Base-by-base conservation (phyloP, 1,284 basidiomycete genomes). In the Ganoderma boninense region DNA sequence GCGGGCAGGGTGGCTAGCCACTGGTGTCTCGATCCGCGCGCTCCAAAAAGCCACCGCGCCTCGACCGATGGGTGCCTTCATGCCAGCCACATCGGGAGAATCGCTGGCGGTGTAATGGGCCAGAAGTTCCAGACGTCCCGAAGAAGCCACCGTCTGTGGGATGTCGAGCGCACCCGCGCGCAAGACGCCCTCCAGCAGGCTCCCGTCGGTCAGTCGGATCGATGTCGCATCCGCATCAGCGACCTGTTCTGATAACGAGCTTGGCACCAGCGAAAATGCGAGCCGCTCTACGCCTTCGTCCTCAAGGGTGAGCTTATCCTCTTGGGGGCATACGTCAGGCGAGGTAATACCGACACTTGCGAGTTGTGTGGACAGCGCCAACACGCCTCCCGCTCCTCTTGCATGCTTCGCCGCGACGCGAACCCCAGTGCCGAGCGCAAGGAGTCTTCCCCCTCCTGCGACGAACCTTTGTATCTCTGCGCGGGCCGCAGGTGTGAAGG, bases 21-120 rank as follows among this genome's bases (percentile, higher is more conserved):
- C 88, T 77, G 2, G 90, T 84, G 74, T 89, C 77, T 95, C 94
- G 26, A 92, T 84, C 75, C 89, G 91, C 0, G 89, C 84, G 2
- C 87, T 86, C 85, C 89, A 92, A 7, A 95, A 81, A 1, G 89
- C 78, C 0, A 89, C 87, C 35, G 81, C 85, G 2, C 94, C 94
- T 26, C 79, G 76, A 0, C 88, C 89, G n/a, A 90, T 81, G 0
- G 74, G 76, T 56, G 84, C 87, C 4, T 82, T 78, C 5, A 92
- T 83, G 0, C 84, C 90, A 0, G 91, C 91, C 23, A 88, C 80
- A n/a, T 79, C 67, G 4, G 68, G 46, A 4, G 74, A 73, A 40
- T 44, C 63, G 40, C 7, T 78, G 75, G 11, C 74, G 66, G 66
- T 80, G 23, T 70, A 82, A 38, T 76, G 78, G 0, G 84, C 85